Evolutionary conservation across 2,329 filamentous ascomycete species (phyloP).

Genomic region (Aspergillus jensenii): DNA sequence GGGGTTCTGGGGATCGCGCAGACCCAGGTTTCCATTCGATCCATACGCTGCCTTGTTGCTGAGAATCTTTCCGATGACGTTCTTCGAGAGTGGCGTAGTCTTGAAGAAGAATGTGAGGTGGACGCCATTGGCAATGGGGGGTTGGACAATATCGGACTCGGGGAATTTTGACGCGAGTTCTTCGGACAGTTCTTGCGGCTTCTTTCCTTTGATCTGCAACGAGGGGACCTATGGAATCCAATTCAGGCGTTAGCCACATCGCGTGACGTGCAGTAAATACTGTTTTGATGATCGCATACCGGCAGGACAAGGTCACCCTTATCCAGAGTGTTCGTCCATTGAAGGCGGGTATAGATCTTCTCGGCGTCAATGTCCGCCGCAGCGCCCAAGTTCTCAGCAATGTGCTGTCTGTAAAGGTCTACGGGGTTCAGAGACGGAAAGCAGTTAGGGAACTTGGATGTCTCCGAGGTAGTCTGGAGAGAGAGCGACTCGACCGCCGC

Average conservation of each 20-base stretch:
- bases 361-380: slow-evolving; percentile 39
- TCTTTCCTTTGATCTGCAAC: slow-evolving; percentile 57
- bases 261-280: neutral
- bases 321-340: slow-evolving; percentile 48
- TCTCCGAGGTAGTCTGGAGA: slow-evolving; percentile 40
- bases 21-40: slow-evolving; percentile 58
- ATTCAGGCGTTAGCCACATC: slow-evolving; percentile 11
- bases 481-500: slow-evolving; percentile 39
- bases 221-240: slow-evolving; percentile 36
- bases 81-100: slow-evolving; percentile 53
- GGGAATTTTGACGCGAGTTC: slow-evolving; percentile 60
- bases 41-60: slow-evolving; percentile 59
- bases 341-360: slow-evolving; percentile 41
- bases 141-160: slow-evolving; percentile 57
- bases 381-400: slow-evolving; percentile 42
- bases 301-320: slow-evolving; percentile 48
- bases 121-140: slow-evolving; percentile 49
- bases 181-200: slow-evolving; percentile 56
- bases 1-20: slow-evolving; percentile 58
- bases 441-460: slow-evolving; percentile 42
- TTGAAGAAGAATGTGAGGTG: slow-evolving; percentile 69
- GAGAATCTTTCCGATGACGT: slow-evolving; percentile 61
- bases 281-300: slow-evolving; percentile 28
- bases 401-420: slow-evolving; percentile 48
- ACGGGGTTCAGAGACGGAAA: slow-evolving; percentile 48